Evolutionary conservation across 192 early-diverging fungal genomes (phyloP).

Genomic region (Rhizophlyctis rosea): DNA sequence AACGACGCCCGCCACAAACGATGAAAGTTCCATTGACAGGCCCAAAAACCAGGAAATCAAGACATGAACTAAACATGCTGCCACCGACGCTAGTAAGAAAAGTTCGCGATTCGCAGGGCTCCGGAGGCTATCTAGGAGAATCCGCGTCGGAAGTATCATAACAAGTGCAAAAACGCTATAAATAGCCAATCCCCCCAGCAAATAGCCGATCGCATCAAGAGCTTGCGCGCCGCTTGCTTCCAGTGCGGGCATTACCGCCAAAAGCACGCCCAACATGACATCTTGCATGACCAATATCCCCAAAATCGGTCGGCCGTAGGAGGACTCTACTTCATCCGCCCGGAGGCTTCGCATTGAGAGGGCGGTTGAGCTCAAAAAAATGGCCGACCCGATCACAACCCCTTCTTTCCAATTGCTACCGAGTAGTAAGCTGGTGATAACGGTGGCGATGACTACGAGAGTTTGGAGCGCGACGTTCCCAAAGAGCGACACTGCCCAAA

Average conservation of each 20-base stretch:
- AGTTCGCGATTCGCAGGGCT: constrained; percentile 34
- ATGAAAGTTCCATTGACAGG: constrained; percentile 52
- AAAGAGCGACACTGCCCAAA: constrained; percentile 46
- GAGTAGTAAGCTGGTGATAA: constrained; percentile 32
- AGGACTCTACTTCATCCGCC: constrained; percentile 43
- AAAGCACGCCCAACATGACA: constrained; percentile 45
- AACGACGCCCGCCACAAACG: constrained; percentile 58
- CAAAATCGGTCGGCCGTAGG: constrained; percentile 57
- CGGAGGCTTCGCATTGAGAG: constrained; percentile 46
- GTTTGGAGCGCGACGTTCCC: constrained; percentile 47
- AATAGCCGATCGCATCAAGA: constrained; percentile 21
- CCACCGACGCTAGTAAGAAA: constrained; percentile 41
- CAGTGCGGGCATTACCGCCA: constrained; percentile 24
- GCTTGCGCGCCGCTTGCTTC: constrained; percentile 38
- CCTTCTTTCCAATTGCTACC: constrained; percentile 37
- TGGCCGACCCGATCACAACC: constrained; percentile 46
- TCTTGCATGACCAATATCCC: constrained; percentile 55
- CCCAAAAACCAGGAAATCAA: constrained; percentile 41
- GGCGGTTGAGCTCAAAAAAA: constrained; percentile 51
- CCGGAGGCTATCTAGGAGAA: constrained; percentile 8
- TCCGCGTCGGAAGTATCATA: constrained; percentile 12
- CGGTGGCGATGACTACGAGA: constrained; percentile 19
- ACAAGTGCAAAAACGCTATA: constrained; percentile 38
- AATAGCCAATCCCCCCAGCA: constrained; percentile 33
- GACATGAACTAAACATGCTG: constrained; percentile 46